Conservation (phyloP, 1,284 basidiomycete genomes). For the Naganishia sp. region DNA sequence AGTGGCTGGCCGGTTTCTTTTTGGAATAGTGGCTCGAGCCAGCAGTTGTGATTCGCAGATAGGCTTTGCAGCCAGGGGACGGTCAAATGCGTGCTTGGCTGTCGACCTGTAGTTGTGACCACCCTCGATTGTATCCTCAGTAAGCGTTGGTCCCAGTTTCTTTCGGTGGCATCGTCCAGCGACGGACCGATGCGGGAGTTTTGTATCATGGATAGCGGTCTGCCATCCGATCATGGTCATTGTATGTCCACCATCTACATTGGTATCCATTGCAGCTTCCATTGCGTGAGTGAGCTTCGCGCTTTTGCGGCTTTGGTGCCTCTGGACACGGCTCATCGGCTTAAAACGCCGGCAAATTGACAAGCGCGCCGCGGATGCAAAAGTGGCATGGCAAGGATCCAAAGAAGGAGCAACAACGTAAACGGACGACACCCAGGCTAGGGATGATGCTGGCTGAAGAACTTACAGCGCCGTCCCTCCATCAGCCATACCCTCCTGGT, state of each 20-base stretch:
- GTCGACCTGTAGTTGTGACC: too few species aligned
- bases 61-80: too few species aligned
- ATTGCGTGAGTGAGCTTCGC: not conserved
- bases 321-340: constrained; percentile 5
- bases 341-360: constrained; percentile 8
- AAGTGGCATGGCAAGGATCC: constrained; percentile 8
- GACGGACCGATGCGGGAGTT: too few species aligned
- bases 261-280: not conserved
- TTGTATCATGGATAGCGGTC: too few species aligned
- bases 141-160: too few species aligned
- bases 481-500: not conserved
- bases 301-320: not conserved
- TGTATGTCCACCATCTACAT: not conserved
- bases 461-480: not conserved
- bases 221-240: too few species aligned
- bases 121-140: too few species aligned
- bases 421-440: not conserved
- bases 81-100: too few species aligned
- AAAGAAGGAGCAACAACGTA: constrained; percentile 27
- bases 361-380: constrained; percentile 25
- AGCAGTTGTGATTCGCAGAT: too few species aligned
- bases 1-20: constrained; percentile 24
- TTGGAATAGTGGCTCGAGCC: not conserved
- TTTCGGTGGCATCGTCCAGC: too few species aligned
- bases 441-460: constrained; percentile 1